These are phyloP conservation scores for Ilyonectria destructans DNA, from an alignment of 2,329 filamentous ascomycete species.

Conservation along the genomic window DNA sequence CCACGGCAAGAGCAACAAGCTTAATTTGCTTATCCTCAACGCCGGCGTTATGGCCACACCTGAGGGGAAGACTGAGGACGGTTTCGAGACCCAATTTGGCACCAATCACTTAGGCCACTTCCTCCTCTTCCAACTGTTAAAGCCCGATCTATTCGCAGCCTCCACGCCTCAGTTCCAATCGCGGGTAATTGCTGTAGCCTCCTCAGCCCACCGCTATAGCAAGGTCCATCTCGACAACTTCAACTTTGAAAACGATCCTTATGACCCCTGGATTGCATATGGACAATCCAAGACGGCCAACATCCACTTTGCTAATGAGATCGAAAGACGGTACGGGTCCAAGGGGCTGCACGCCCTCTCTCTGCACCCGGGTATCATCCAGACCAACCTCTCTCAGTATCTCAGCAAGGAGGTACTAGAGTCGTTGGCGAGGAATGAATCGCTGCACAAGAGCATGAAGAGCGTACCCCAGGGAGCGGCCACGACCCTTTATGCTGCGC, in stretches of 20 bases:
- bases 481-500: slow-evolving; percentile 3
- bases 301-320: too few relatives aligned
- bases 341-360: too few relatives aligned
- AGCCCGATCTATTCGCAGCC: neutral
- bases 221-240: neutral
- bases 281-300: too few relatives aligned
- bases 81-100: slow-evolving; percentile 5
- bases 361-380: slow-evolving; percentile 1
- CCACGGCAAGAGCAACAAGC: neutral
- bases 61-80: neutral
- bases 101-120: slow-evolving; percentile 5
- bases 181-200: neutral
- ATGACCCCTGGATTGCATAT: neutral
- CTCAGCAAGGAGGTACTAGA: neutral
- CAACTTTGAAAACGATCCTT: slow-evolving; percentile 3
- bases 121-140: slow-evolving; percentile 8
- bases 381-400: neutral
- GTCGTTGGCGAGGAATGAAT: neutral
- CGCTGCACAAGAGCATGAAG: slow-evolving; percentile 1
- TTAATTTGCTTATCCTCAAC: neutral
- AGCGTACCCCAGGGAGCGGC: slow-evolving; percentile 4
- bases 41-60: slow-evolving; percentile 8
- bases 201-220: neutral
- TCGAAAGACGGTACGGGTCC: too few relatives aligned
- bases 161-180: neutral